Conservation (phyloP, 1,139 yeast genomes). For the Suhomyces kunorum region DNA sequence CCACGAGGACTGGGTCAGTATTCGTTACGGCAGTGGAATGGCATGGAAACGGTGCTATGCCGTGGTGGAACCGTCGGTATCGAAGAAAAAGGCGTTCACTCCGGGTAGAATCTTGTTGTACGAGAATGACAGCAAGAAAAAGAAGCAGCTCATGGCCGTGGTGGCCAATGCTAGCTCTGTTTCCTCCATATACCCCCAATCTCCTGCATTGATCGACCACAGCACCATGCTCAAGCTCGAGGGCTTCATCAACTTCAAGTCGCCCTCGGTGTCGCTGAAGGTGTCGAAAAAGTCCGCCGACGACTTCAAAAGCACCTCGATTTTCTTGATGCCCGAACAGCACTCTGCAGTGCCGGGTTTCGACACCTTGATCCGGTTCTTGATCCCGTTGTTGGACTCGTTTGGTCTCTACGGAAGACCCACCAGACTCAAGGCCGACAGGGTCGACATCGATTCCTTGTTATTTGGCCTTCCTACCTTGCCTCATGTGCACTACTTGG, state of each 20-base stretch:
- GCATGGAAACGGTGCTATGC: constrained; percentile 96
- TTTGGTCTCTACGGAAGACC: constrained; percentile 93
- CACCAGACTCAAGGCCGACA: constrained; percentile 81
- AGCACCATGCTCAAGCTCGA: constrained; percentile 88
- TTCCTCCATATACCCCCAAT: constrained; percentile 92
- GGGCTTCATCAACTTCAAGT: constrained; percentile 68
- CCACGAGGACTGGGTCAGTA: constrained; percentile 94
- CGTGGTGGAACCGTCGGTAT: constrained; percentile 72
- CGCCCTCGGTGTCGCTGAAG: constrained; percentile 40
- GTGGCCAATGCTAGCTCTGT: constrained; percentile 70
- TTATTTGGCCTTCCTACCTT: constrained; percentile 90
- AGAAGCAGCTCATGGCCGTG: constrained; percentile 79
- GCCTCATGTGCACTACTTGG: constrained; percentile 82
- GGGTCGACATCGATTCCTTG: constrained; percentile 73
- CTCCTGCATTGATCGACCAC: constrained; percentile 75
- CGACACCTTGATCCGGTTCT: constrained; percentile 85
- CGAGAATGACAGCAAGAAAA: constrained; percentile 62
- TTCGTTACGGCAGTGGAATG: constrained; percentile 95
- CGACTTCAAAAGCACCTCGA: constrained; percentile 71
- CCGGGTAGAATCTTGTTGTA: constrained; percentile 64
- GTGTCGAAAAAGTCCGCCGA: constrained; percentile 46
- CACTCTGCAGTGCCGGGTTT: constrained; percentile 94
- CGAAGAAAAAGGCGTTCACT: constrained; percentile 44
- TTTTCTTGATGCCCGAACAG: constrained; percentile 92
- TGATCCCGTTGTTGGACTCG: constrained; percentile 82